A percentile compares a stretch with the other conserved stretches of the same genome.
phyloP scores from a whole-genome alignment of 768 basidiomycete genomes.

The Termitomyces sp. region DNA sequence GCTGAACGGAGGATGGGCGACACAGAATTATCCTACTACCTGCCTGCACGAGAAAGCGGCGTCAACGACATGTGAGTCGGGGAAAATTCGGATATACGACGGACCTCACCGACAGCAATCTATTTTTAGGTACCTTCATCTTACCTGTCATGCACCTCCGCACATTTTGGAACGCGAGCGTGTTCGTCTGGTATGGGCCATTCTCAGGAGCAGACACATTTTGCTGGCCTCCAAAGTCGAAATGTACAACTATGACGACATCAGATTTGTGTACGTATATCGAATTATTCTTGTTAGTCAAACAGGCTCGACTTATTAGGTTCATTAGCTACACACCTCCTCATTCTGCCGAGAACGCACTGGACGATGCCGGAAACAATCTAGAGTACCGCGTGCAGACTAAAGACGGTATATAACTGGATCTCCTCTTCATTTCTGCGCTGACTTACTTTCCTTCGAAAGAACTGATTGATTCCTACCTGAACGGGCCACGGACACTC shows the following conservation, averaged over 20 bases:
- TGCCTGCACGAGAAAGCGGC: slow-evolving; percentile 71
- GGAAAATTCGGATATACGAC: neutral
- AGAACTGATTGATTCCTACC: slow-evolving; percentile 63
- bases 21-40: slow-evolving; percentile 74
- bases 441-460: neutral
- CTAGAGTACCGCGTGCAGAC: slow-evolving; percentile 44
- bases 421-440: neutral
- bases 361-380: slow-evolving; percentile 39
- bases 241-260: slow-evolving; percentile 58
- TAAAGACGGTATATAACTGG: slow-evolving; percentile 45
- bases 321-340: slow-evolving; percentile 41
- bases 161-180: slow-evolving; percentile 38
- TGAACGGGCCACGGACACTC: slow-evolving; percentile 74
- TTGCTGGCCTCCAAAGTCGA: slow-evolving; percentile 58
- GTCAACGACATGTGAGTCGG: slow-evolving; percentile 79
- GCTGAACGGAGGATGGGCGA: slow-evolving; percentile 60
- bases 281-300: neutral
- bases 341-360: slow-evolving; percentile 32
- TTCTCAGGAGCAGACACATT: slow-evolving; percentile 65
- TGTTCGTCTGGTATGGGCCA: slow-evolving; percentile 61
- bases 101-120: neutral
- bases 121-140: slow-evolving; percentile 65
- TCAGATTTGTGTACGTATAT: slow-evolving; percentile 56
- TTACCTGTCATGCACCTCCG: slow-evolving; percentile 52
- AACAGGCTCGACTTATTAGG: neutral